Evolutionary conservation across 2,329 filamentous ascomycete genomes (phyloP), one percentile per base, ranked within the genome.

Genomic region (Zelopaecilomyces penicillatus): DNA sequence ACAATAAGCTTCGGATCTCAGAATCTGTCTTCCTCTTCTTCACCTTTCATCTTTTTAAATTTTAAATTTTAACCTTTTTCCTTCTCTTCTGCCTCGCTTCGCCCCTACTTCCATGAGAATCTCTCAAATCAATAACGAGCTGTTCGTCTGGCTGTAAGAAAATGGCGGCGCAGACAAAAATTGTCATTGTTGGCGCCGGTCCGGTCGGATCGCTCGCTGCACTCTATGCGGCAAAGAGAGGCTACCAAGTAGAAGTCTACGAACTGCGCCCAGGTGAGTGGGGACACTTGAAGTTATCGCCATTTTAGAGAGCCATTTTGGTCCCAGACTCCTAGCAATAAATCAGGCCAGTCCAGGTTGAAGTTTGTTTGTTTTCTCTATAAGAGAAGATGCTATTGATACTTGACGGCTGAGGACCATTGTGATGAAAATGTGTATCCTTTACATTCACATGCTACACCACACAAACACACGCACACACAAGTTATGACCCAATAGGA

Each of bases 131-230:
- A 10, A 30, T 9, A 36, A 5, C 37, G 26, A n/a, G 26, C 43
- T 29, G 5, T 66, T 64, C 59, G 47, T 50, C n/a, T 19, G 19
- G 19, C 19, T 19, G 19, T 19, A 46, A 43, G 28, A 63, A 50
- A 48, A 70, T 70, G 65, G 54, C 55, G 26, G 56, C 54, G 29
- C 49, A 54, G 49, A 76, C 87, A 56, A 93, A 87, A 65, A 80
- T 85, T 44, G 76, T 95, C 19, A 76, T 98, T 39, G 83, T 98
- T 40, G 93, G 93, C 43, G 93, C 90, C 44, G 93, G 93, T 2
- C 93, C 93, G 0, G 93, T 98, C 6, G 93, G 93, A 34, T 87
- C 90, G 8, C 71, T 98, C 36, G 90, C 93, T 27, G 93, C 89
- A 37, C 70, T 98, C 5, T 98, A 97, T 69, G 91, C 93, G 43